Evolutionary conservation across 2,329 filamentous ascomycete genomes (phyloP).

Genomic region (Pseudogymnoascus sp.): DNA sequence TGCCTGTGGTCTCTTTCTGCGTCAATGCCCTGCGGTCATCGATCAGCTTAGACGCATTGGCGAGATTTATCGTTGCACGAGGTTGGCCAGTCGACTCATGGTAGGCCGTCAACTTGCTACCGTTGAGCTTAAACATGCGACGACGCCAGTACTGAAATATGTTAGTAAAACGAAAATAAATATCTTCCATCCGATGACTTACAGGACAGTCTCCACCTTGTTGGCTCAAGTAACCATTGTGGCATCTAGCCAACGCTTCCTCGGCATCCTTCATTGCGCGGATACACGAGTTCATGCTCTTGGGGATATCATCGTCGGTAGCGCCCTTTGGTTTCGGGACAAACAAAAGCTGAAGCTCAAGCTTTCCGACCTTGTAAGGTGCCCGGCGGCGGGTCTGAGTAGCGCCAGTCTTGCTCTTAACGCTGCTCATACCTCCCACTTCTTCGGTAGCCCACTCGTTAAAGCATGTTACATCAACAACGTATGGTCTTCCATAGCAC

Average conservation of each 20-base stretch:
- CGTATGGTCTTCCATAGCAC: slow-evolving; percentile 82
- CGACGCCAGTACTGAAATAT: slow-evolving; percentile 80
- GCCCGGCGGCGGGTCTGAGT: slow-evolving; percentile 68
- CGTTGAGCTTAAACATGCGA: slow-evolving; percentile 90
- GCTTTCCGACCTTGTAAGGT: slow-evolving; percentile 93
- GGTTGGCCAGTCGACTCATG: slow-evolving; percentile 94
- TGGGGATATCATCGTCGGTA: slow-evolving; percentile 93
- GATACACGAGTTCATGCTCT: slow-evolving; percentile 97
- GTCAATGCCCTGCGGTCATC: slow-evolving; percentile 81
- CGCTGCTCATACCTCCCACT: slow-evolving; percentile 67
- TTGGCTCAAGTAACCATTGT: slow-evolving; percentile 86
- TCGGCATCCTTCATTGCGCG: slow-evolving; percentile 89
- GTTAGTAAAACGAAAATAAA: slow-evolving; percentile 31
- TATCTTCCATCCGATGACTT: slow-evolving; percentile 38
- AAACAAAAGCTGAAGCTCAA: slow-evolving; percentile 89
- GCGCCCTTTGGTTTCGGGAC: slow-evolving; percentile 84
- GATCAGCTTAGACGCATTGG: slow-evolving; percentile 86
- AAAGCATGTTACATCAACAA: slow-evolving; percentile 87
- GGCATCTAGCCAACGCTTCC: slow-evolving; percentile 67
- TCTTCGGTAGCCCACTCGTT: slow-evolving; percentile 98
- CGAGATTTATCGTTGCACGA: slow-evolving; percentile 91
- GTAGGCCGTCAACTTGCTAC: slow-evolving; percentile 87
- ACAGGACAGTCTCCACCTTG: slow-evolving; percentile 97
- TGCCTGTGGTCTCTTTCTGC: slow-evolving; percentile 73
- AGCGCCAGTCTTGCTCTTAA: slow-evolving; percentile 85